Evolutionary conservation across 2,329 filamentous ascomycete genomes (phyloP), one percentile per base, ranked within the genome.

Genomic region (Ceratocystis cubensis): DNA sequence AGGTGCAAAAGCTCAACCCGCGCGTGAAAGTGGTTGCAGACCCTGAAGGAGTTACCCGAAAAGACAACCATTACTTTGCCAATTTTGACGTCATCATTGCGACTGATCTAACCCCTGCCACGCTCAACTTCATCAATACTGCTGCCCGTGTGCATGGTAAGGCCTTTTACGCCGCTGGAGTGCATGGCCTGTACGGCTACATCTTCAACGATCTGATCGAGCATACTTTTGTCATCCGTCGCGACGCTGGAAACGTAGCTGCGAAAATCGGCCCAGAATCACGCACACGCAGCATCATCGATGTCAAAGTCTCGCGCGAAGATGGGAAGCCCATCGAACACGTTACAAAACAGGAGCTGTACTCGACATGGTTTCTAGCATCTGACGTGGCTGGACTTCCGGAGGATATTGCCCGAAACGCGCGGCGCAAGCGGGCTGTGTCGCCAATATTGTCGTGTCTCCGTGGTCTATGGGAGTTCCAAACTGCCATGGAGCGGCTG

Each of bases 161-260:
- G 28, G 44, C 65, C 0, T 66, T 66, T 37, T 66, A 66, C 30
- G 65, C 65, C 33, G 41, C 61, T n/a, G 65, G 61, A 13, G 22
- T 45, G 25, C 69, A 84, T 85, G 61, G 86, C 91, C 10, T 96
- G 74, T 97, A 95, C 75, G 94, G 94, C 66, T 99, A 90, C 78
- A 88, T 96, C 70, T 99, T 99, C 75, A 88, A 89, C 67, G 94
- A 99, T 75, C 82, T 99, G 25, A 91, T 96, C 71, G 83, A 87
- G 72, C 94, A 99, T 75, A 87, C 92, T 72, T 99, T 91, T 73
- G 85, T 94, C 68, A 87, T 99, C 69, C 87, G 96, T 78, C 87
- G 94, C 67, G 85, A 90, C 69, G 86, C 88, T 69, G 86, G 88
- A 67, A 97, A 97, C 73, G 78, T 89, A 13, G 73, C 83, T 22